A percentile compares a stretch with the other conserved stretches of the same genome.
These are phyloP conservation scores for Colletotrichum falcatum DNA, from an alignment of 2,329 filamentous ascomycete genomes.

Conservation along the genomic window DNA sequence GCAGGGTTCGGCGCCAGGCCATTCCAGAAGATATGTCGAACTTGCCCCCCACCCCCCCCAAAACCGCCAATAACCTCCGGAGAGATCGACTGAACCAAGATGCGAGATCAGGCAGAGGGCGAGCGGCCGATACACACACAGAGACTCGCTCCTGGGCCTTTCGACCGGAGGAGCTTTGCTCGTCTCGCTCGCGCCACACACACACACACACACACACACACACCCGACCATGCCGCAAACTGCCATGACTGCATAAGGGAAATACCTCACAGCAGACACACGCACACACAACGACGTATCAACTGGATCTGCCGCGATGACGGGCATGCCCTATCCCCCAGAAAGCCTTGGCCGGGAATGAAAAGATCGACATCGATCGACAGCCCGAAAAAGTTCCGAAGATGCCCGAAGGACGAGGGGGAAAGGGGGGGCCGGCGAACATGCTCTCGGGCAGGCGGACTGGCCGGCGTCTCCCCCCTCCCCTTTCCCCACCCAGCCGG, in stretches of 20 bases:
- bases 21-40: slow-evolving; percentile 12
- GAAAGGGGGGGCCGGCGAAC: slow-evolving; percentile 27
- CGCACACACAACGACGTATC: not conserved
- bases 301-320: not conserved
- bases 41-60: no score
- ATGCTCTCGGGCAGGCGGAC: not conserved
- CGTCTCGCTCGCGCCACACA: slow-evolving; percentile 23
- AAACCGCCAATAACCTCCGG: slow-evolving; percentile 40
- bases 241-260: slow-evolving; percentile 29
- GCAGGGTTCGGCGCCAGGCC: slow-evolving; percentile 31
- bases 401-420: slow-evolving; percentile 6
- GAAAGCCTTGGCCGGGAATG: not conserved
- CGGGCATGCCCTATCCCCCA: not conserved
- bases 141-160: not conserved
- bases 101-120: slow-evolving; percentile 24
- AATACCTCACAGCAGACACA: not conserved
- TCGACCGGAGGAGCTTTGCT: not conserved
- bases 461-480: not conserved
- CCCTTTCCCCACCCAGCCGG: not conserved
- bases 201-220: no score
- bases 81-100: slow-evolving; percentile 29
- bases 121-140: not conserved
- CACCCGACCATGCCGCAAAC: slow-evolving; percentile 21
- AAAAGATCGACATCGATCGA: slow-evolving; percentile 36
- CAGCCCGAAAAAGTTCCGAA: not conserved